Evolutionary conservation across 2,329 filamentous ascomycete genomes (phyloP).

Genomic region (Epichloe gansuensis): DNA sequence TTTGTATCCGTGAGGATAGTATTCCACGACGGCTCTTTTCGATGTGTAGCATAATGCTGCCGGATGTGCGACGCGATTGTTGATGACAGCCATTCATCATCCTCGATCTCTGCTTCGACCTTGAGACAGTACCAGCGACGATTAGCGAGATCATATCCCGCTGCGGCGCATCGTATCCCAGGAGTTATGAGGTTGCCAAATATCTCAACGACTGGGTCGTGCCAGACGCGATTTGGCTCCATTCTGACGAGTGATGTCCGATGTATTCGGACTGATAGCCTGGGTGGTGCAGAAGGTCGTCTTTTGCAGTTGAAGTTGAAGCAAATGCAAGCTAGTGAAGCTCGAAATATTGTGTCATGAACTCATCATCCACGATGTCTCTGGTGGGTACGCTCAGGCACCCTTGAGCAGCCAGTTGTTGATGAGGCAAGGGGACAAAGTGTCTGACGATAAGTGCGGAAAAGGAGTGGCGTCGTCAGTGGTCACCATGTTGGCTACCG

Average conservation of each 20-base stretch:
- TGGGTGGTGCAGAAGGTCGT: too few relatives aligned
- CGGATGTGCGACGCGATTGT: background rate
- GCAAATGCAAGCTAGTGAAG: too few relatives aligned
- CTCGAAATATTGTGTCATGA: too few relatives aligned
- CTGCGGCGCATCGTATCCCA: slow-evolving; percentile 4
- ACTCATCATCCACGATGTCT: too few relatives aligned
- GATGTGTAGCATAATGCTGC: slow-evolving; percentile 3
- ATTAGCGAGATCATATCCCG: slow-evolving; percentile 10
- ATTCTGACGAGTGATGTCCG: background rate
- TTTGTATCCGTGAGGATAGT: background rate
- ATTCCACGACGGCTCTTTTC: background rate
- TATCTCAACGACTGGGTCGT: slow-evolving; percentile 8
- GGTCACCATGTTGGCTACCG: too few relatives aligned
- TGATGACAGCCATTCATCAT: slow-evolving; percentile 1
- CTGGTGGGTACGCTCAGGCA: too few relatives aligned
- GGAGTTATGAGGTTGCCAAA: slow-evolving; percentile 6
- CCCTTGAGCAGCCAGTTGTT: too few relatives aligned
- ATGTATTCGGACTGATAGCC: too few relatives aligned
- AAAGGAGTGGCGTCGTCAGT: too few relatives aligned
- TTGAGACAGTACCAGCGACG: slow-evolving; percentile 11
- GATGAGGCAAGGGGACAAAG: too few relatives aligned
- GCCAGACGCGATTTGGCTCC: slow-evolving; percentile 6
- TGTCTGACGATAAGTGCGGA: too few relatives aligned
- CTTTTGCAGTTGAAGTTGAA: too few relatives aligned
- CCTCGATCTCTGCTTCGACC: slow-evolving; percentile 4